Conservation (phyloP, 768 basidiomycete species). For the Tricholoma furcatifolium region DNA sequence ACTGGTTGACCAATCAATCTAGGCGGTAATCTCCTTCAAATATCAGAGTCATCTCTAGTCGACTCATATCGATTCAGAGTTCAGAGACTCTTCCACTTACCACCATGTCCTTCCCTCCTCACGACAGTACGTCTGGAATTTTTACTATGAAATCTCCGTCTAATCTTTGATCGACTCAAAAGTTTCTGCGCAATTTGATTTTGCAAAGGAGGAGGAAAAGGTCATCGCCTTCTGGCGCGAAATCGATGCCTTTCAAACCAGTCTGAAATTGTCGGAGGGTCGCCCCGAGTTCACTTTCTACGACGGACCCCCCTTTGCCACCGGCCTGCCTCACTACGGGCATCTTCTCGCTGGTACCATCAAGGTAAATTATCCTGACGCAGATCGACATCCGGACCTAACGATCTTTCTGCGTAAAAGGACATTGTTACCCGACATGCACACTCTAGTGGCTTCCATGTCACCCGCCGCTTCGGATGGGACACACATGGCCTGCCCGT, state of each 20-base stretch:
- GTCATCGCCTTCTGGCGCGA: slow-evolving; percentile 91
- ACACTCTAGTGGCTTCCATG: slow-evolving; percentile 88
- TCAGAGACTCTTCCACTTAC: slow-evolving; percentile 1
- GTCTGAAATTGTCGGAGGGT: slow-evolving; percentile 88
- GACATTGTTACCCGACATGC: slow-evolving; percentile 98
- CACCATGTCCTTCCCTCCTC: slow-evolving; percentile 64
- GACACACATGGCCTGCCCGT: slow-evolving; percentile 98
- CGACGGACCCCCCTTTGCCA: slow-evolving; percentile 97
- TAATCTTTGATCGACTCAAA: slow-evolving; percentile 8
- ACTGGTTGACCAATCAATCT: slow-evolving; percentile 14
- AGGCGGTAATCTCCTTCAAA: slow-evolving; percentile 14
- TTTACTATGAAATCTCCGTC: slow-evolving; percentile 9
- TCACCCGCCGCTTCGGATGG: slow-evolving; percentile 95
- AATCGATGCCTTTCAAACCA: slow-evolving; percentile 97
- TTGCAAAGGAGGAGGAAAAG: slow-evolving; percentile 86
- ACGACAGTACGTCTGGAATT: slow-evolving; percentile 60
- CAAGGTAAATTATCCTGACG: slow-evolving; percentile 53
- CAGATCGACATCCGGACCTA: neutral
- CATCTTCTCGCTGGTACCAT: slow-evolving; percentile 91
- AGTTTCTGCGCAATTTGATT: slow-evolving; percentile 81
- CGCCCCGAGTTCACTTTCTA: slow-evolving; percentile 92
- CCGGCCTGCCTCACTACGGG: slow-evolving; percentile 95
- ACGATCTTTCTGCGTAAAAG: slow-evolving; percentile 37
- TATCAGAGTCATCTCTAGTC: slow-evolving; percentile 9
- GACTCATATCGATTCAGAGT: slow-evolving; percentile 13